Base-by-base conservation (phyloP, 1,284 basidiomycete species). In the Ganoderma lingzhi region DNA sequence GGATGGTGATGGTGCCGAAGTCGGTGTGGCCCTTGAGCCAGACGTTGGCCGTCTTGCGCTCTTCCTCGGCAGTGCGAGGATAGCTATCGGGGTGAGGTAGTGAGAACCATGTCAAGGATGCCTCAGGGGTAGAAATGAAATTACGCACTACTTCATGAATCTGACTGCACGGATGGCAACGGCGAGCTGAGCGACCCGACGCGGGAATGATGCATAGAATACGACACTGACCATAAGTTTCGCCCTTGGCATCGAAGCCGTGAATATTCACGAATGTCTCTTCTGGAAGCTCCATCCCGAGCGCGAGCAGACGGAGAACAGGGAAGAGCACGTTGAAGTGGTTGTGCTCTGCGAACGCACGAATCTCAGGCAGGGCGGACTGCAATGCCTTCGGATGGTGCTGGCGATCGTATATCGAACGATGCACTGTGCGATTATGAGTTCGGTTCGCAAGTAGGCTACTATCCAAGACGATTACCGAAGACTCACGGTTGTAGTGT, bases 281-380 rank as follows among this genome's bases (percentile, higher is more conserved):
- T 67, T 82, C 81, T 0, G 80, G 80, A 5, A 82, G 71, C 56
- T 80, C 78, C 73, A 82, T 66, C 0, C 79, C 80, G n/a, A 76
- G 71, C 4, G 82, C 80, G 15, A 90, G 78, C 1, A 90, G 78
- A 70, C 86, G 64, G 59, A 89, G 75, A 32, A 89, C 79, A 1
- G 84, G 84, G 71, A 86, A 80, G 15, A 89, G 72, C 30, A 88
- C 79, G 6, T 85, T 80, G 67, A 83, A 81, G 71, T 89, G 86
- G 70, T 87, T 87, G 63, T 86, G 82, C 41, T 79, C 81, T 12
- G 81, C 81, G 67, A 90, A 90, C 0, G 80, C 82, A 35, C 84
- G 80, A 19, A 93, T 83, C 74, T 92, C 90, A 6, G 88, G 85
- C 2, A 90, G 77, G 67, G 88, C 82, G 0, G 90, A 84, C 17